A percentile compares a stretch with the other conserved stretches of the same genome.
Conservation (phyloP, 768 basidiomycete genomes). For the Auriculariales sp. region DNA sequence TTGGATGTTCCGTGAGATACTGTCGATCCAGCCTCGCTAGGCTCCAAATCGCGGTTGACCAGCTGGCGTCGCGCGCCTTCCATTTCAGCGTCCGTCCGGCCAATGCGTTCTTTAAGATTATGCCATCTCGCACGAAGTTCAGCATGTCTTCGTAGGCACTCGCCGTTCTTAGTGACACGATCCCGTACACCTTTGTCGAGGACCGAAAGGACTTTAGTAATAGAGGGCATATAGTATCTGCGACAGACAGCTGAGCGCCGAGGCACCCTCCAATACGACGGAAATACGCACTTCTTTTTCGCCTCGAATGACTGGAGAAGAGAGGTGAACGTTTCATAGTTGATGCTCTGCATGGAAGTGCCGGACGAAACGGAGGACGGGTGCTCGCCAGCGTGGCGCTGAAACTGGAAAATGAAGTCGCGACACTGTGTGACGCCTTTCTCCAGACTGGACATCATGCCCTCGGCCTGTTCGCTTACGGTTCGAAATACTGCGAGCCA, state of each 20-base stretch:
- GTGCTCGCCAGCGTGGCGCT: neutral
- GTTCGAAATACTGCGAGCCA: slow-evolving; percentile 93
- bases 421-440: slow-evolving; percentile 86
- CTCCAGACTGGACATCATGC: slow-evolving; percentile 93
- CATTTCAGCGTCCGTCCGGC: slow-evolving; percentile 73
- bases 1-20: slow-evolving; percentile 34
- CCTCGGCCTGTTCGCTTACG: slow-evolving; percentile 87
- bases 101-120: slow-evolving; percentile 63
- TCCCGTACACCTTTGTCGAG: slow-evolving; percentile 90
- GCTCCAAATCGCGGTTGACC: slow-evolving; percentile 25
- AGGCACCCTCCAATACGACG: slow-evolving; percentile 3
- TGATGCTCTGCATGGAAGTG: slow-evolving; percentile 45
- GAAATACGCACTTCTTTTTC: slow-evolving; percentile 62
- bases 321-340: slow-evolving; percentile 36
- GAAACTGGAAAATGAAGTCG: slow-evolving; percentile 27
- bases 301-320: slow-evolving; percentile 69
- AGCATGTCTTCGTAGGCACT: slow-evolving; percentile 77
- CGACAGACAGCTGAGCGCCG: too few relatives aligned
- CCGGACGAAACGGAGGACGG: slow-evolving; percentile 64
- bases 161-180: slow-evolving; percentile 91
- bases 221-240: slow-evolving; percentile 91
- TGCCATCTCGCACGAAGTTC: slow-evolving; percentile 83
- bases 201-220: slow-evolving; percentile 81
- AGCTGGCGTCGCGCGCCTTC: slow-evolving; percentile 49
- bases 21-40: slow-evolving; percentile 59